Base-by-base conservation (phyloP, 306 rosid genomes). In the Castanospermum australe region DNA sequence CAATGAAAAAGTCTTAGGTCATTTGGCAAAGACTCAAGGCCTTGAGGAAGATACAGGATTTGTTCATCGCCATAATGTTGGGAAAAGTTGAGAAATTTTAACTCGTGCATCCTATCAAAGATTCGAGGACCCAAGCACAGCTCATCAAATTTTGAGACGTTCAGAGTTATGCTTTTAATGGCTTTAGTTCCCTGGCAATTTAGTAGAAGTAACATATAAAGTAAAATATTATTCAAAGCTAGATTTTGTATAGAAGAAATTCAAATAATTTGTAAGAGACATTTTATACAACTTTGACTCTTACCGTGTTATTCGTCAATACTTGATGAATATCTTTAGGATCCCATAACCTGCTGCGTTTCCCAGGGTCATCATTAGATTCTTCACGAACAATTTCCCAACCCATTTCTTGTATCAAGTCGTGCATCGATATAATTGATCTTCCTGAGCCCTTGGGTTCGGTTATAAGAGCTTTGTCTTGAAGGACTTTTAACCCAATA, bases 381-480 rank as follows among this genome's bases (percentile, higher is more conserved):
- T 80, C 84, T 80, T 62, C 73, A 28, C 75, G 74, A 73, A 80
- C 74, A 50, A 81, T 65, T 2, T 39, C 73, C 68, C 65, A 38
- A 22, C 81, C 87, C 77, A 76, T 56, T 66, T 65, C 52, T 33
- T 86, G 80, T 64, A 86, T 42, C 61, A 79, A 35, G 51, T 79
- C 83, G 71, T 79, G 83, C 83, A 79, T 79, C 0, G 25, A 71
- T 12, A 71, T 50, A 4, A 65, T 35, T 36, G 73, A 36, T 36
- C 5, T 63, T 48, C 56, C 55, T 3, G 83, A 36, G 45, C 42
- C 77, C 50, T 61, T 79, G 28, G 48, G 30, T 71, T 79, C 73
- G 4, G 35, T 32, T 44, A 87, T 38, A 8, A 86, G 85, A 15
- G 73, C 70, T 45, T 86, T 86, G 1, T 77, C 86, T 32, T 32